Conservation (phyloP, 176 grass and related monocot species). For the Aegilops longissima region DNA sequence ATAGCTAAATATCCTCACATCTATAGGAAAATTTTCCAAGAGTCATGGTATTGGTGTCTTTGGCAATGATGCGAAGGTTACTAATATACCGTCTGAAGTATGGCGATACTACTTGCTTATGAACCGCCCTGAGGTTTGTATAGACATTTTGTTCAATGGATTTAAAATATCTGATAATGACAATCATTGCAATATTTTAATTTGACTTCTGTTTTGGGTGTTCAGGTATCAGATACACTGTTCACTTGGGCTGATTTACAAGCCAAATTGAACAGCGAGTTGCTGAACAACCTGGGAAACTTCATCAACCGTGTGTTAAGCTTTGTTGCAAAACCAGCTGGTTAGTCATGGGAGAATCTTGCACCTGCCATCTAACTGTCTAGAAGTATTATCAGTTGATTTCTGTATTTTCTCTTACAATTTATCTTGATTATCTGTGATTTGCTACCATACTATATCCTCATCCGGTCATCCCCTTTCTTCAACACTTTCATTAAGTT, state of each 20-base stretch:
- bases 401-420: not conserved
- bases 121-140: slow-evolving; percentile 86
- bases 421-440: slow-evolving; percentile 17
- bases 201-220: slow-evolving; percentile 21
- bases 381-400: slow-evolving; percentile 11
- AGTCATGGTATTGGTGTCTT: slow-evolving; percentile 94
- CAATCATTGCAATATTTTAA: slow-evolving; percentile 24
- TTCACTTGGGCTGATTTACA: slow-evolving; percentile 95
- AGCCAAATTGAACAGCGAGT: slow-evolving; percentile 83
- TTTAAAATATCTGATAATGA: slow-evolving; percentile 18
- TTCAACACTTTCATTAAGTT: not conserved
- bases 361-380: not conserved
- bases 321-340: slow-evolving; percentile 86
- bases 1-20: slow-evolving; percentile 4
- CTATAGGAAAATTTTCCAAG: slow-evolving; percentile 89
- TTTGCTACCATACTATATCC: not conserved
- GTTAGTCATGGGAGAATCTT: slow-evolving; percentile 45
- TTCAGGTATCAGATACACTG: slow-evolving; percentile 86
- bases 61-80: slow-evolving; percentile 91
- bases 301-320: slow-evolving; percentile 94
- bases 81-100: slow-evolving; percentile 82
- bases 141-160: slow-evolving; percentile 21
- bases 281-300: slow-evolving; percentile 87
- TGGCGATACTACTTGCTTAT: slow-evolving; percentile 97
- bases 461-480: not conserved